Conservation (phyloP, 345 rosid species). For the Viola odorata region DNA sequence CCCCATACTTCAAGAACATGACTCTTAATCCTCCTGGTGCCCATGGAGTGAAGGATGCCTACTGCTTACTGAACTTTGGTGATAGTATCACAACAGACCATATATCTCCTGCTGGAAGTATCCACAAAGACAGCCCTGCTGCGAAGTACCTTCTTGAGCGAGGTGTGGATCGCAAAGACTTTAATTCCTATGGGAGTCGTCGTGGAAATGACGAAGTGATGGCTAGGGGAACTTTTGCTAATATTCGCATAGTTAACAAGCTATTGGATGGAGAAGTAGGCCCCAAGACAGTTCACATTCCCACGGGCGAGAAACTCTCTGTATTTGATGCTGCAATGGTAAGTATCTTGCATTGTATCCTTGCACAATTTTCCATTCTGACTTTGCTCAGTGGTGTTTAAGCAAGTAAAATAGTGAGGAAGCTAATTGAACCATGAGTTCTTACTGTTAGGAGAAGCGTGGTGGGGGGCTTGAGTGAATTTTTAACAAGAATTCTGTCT, state of each 20-base stretch:
- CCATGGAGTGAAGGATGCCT: constrained; percentile 79
- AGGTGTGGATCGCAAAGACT: constrained; percentile 70
- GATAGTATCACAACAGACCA: constrained; percentile 95
- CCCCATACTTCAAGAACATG: constrained; percentile 88
- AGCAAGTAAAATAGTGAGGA: too few species aligned
- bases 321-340: constrained; percentile 95
- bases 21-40: constrained; percentile 88
- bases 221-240: constrained; percentile 98
- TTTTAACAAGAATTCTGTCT: too few species aligned
- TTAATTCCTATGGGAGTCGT: constrained; percentile 95
- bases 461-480: neutral
- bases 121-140: constrained; percentile 87
- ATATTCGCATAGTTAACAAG: constrained; percentile 84
- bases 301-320: constrained; percentile 83
- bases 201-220: constrained; percentile 92
- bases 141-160: constrained; percentile 68
- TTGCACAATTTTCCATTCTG: constrained; percentile 4
- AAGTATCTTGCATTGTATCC: constrained; percentile 14
- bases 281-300: constrained; percentile 80
- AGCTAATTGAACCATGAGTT: too few species aligned
- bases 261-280: constrained; percentile 91
- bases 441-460: too few species aligned
- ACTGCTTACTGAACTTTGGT: constrained; percentile 75
- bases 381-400: too few species aligned
- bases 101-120: constrained; percentile 92